phyloP scores from a whole-genome alignment of 805 yeast species.

The Sungouiozyma ichnusensis region DNA sequence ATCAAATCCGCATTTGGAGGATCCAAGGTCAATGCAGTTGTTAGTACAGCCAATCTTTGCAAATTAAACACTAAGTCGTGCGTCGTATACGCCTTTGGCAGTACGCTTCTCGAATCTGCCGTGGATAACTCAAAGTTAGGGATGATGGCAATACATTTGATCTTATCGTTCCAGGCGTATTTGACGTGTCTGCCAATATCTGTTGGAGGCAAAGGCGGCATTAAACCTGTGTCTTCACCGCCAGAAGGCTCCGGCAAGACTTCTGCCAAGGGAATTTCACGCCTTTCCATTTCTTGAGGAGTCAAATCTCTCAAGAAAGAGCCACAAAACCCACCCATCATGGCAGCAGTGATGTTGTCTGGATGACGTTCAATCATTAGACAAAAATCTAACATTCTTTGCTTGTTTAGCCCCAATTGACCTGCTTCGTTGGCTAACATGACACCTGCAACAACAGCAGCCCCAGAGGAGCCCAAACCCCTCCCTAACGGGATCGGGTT shows the following conservation, averaged over 20 bases:
- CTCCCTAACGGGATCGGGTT: constrained; percentile 96
- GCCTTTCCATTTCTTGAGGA: constrained; percentile 58
- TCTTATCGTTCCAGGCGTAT: constrained; percentile 70
- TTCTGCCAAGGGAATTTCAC: constrained; percentile 75
- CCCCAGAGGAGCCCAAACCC: constrained; percentile 95
- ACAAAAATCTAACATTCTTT: constrained; percentile 85
- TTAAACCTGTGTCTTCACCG: constrained; percentile 54
- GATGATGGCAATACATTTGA: constrained; percentile 82
- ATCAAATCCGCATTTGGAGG: constrained; percentile 77
- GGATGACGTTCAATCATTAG: constrained; percentile 97
- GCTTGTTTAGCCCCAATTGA: constrained; percentile 57
- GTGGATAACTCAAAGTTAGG: constrained; percentile 94
- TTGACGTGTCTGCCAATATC: constrained; percentile 83
- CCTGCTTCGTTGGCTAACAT: constrained; percentile 82
- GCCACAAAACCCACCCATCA: constrained; percentile 98
- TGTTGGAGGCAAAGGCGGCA: constrained; percentile 74
- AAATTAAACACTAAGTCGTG: constrained; percentile 83
- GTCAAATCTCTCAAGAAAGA: constrained; percentile 77
- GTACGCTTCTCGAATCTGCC: constrained; percentile 79
- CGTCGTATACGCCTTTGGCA: constrained; percentile 70
- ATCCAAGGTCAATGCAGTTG: constrained; percentile 79
- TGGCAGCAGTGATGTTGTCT: constrained; percentile 95
- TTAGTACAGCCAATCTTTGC: constrained; percentile 85
- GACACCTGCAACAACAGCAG: constrained; percentile 97
- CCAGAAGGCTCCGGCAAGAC: constrained; percentile 73